A percentile compares a stretch with the other conserved stretches of the same genome.
phyloP scores from a whole-genome alignment of 1,284 basidiomycete species.

The Ceratobasidium sp. region DNA sequence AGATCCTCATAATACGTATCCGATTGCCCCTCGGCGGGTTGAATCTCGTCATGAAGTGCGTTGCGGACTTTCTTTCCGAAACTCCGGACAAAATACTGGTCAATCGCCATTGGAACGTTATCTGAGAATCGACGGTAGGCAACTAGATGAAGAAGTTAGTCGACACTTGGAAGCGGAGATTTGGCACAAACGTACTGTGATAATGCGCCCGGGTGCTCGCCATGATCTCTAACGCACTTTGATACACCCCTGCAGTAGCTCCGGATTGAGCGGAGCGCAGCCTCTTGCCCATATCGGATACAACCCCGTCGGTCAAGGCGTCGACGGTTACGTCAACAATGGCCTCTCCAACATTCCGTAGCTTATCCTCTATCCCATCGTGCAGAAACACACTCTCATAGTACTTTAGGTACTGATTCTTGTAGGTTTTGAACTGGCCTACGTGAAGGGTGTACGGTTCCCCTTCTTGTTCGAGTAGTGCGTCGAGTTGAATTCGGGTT shows the following conservation, averaged over 20 bases:
- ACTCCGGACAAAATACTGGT: conserved; percentile 68
- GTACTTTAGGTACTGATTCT: neutral
- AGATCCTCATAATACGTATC: conserved; percentile 67
- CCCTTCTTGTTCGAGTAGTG: conserved; percentile 19
- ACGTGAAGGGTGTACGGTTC: conserved; percentile 23
- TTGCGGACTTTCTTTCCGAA: conserved; percentile 51
- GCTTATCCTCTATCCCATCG: neutral
- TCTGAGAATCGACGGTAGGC: conserved; percentile 78
- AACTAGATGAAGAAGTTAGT: conserved; percentile 61
- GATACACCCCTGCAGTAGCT: neutral
- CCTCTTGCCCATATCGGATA: neutral
- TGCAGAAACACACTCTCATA: conserved; percentile 9
- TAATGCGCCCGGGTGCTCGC: conserved; percentile 80
- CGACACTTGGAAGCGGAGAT: neutral
- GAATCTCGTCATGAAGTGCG: conserved; percentile 64
- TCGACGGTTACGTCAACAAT: conserved; percentile 14
- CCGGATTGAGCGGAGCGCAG: neutral
- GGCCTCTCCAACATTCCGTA: conserved; percentile 12
- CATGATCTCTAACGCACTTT: conserved; percentile 72
- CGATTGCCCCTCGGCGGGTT: conserved; percentile 65
- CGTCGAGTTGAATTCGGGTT: conserved; percentile 18
- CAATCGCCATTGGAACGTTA: conserved; percentile 73
- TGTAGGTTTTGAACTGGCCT: conserved; percentile 9
- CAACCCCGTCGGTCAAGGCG: conserved; percentile 14
- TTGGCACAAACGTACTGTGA: conserved; percentile 64